Evolutionary conservation across 164 flowering plant species (phyloP).

Genomic region (Magnolia kwangsiensis): DNA sequence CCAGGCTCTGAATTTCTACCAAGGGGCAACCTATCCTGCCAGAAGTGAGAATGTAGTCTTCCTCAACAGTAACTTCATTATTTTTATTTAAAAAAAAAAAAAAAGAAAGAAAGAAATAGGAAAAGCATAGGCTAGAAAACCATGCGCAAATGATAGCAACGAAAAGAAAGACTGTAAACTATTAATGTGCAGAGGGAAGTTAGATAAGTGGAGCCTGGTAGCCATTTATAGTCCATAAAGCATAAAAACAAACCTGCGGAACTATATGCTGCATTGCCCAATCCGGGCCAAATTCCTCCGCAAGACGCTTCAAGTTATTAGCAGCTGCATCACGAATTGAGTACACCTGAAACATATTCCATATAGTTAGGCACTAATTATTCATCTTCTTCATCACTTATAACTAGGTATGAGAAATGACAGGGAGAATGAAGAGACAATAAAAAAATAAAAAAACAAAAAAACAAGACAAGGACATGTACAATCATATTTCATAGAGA

Average conservation of each 20-base stretch:
- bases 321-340: slow-evolving; percentile 76
- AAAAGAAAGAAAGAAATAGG: not conserved
- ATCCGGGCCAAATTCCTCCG: slow-evolving; percentile 72
- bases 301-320: slow-evolving; percentile 64
- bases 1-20: no score
- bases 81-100: no score
- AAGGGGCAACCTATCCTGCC: no score
- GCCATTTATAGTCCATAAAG: no score
- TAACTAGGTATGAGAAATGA: no score
- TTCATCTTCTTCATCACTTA: no score
- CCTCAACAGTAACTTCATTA: no score
- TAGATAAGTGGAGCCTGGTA: no score
- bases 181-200: not conserved
- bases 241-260: slow-evolving; percentile 44
- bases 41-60: no score
- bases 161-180: not conserved
- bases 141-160: not conserved
- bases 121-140: not conserved
- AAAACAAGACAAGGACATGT: not conserved
- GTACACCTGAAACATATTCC: slow-evolving; percentile 42
- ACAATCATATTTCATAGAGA: no score
- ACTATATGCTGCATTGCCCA: slow-evolving; percentile 74
- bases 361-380: not conserved
- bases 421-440: not conserved
- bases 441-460: no score